phyloP scores from a whole-genome alignment of 352 stramenopile species.

The Peronosclerospora sorghi region DNA sequence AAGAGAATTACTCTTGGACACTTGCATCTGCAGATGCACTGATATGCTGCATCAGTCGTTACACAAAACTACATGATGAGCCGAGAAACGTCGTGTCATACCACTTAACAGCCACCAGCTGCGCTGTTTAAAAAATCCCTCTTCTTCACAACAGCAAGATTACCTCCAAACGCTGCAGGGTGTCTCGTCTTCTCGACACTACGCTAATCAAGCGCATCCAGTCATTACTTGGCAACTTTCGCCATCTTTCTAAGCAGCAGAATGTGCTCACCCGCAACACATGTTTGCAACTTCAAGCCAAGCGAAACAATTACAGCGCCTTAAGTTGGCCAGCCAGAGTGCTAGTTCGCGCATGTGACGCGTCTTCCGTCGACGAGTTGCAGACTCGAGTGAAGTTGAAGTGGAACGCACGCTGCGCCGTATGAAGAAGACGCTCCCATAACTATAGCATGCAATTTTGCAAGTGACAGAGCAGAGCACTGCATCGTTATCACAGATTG shows the following conservation, averaged over 20 bases:
- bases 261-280: conserved; percentile 74
- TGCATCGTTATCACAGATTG: conserved; percentile 60
- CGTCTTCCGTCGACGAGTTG: conserved; percentile 52
- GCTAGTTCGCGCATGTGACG: conserved; percentile 81
- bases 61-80: conserved; percentile 43
- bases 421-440: conserved; percentile 38
- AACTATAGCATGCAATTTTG: conserved; percentile 67
- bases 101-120: conserved; percentile 68
- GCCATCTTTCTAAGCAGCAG: conserved; percentile 84
- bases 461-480: conserved; percentile 81
- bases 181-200: conserved; percentile 68
- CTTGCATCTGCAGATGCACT: conserved; percentile 15
- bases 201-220: conserved; percentile 62
- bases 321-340: conserved; percentile 81
- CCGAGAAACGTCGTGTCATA: conserved; percentile 59
- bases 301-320: conserved; percentile 74
- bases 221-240: conserved; percentile 72
- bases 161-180: conserved; percentile 36
- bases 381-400: conserved; percentile 60
- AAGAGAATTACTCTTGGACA: conserved; percentile 13
- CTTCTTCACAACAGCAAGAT: conserved; percentile 8
- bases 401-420: conserved; percentile 37
- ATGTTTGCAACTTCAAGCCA: conserved; percentile 48
- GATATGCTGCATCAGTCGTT: conserved; percentile 1
- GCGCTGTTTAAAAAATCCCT: conserved; percentile 34